phyloP scores from a whole-genome alignment of 2,329 filamentous ascomycete species.

The Esteya vermicola region DNA sequence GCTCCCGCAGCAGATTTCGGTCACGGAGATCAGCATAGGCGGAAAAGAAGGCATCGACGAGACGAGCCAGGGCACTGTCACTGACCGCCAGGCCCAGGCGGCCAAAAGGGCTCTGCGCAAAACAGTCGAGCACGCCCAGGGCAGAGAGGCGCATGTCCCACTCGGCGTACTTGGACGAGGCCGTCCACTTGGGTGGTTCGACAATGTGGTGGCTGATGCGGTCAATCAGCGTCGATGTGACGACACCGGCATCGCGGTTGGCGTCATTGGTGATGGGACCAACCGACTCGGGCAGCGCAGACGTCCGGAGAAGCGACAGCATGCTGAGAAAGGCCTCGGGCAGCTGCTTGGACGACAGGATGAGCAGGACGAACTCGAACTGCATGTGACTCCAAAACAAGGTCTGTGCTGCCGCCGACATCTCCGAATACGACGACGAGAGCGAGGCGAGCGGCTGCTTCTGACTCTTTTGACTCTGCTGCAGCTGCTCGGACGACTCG shows the following conservation, averaged over 20 bases:
- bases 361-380: conserved; percentile 50
- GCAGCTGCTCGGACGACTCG: conserved; percentile 9
- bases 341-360: conserved; percentile 54
- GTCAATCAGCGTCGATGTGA: conserved; percentile 39
- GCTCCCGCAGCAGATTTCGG: conserved; percentile 3
- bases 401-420: conserved; percentile 16
- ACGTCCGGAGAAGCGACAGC: conserved; percentile 52
- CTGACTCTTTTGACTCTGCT: too few relatives aligned
- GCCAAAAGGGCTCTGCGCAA: conserved; percentile 49
- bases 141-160: conserved; percentile 28
- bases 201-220: conserved; percentile 48
- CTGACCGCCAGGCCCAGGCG: conserved; percentile 53
- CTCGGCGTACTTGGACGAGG: conserved; percentile 21
- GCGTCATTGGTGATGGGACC: conserved; percentile 42
- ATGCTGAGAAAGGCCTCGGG: conserved; percentile 48
- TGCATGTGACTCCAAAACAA: conserved; percentile 56
- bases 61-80: conserved; percentile 53
- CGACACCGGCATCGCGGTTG: conserved; percentile 25
- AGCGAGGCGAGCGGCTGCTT: too few relatives aligned
- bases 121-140: conserved; percentile 41
- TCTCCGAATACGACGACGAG: conserved; percentile 12
- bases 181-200: conserved; percentile 34
- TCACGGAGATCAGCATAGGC: conserved; percentile 8
- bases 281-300: conserved; percentile 47
- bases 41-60: conserved; percentile 31